Evolutionary conservation across 2,329 filamentous ascomycete genomes (phyloP).

Genomic region (Ascosphaera aggregata): DNA sequence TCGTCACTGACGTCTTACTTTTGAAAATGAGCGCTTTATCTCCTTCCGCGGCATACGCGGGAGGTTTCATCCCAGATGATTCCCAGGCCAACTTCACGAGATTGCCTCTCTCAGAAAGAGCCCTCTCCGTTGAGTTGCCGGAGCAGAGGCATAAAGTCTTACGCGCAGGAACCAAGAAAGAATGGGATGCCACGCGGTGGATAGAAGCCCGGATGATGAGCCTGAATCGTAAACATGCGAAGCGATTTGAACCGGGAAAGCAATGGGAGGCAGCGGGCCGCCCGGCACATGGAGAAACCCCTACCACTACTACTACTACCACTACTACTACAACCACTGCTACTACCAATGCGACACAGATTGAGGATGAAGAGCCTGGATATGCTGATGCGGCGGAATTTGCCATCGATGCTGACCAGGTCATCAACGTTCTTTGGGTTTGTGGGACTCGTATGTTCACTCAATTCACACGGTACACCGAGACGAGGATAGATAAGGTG

Average conservation of each 20-base stretch:
- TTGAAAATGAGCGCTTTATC: background rate
- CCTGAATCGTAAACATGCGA: slow-evolving; percentile 29
- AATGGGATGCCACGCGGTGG: slow-evolving; percentile 32
- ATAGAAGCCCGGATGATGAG: slow-evolving; percentile 28
- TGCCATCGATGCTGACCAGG: slow-evolving; percentile 45
- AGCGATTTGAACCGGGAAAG: slow-evolving; percentile 17
- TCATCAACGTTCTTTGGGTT: slow-evolving; percentile 68
- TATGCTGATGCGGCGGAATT: slow-evolving; percentile 45
- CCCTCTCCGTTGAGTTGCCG: slow-evolving; percentile 17
- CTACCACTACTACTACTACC: too few species aligned
- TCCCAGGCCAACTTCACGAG: background rate
- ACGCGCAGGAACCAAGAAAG: slow-evolving; percentile 31
- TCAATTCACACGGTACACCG: slow-evolving; percentile 13
- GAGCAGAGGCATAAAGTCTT: slow-evolving; percentile 29
- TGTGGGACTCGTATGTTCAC: slow-evolving; percentile 53
- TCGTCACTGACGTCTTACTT: too few species aligned
- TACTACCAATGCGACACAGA: slow-evolving; percentile 8
- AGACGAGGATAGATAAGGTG: background rate
- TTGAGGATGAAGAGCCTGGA: slow-evolving; percentile 20
- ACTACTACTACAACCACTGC: too few species aligned
- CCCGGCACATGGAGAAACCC: background rate
- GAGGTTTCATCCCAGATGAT: background rate
- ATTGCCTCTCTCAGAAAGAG: background rate
- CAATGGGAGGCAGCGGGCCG: background rate
- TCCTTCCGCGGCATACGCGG: background rate